Conservation (phyloP, 2,329 filamentous ascomycete species). For the Phyllosticta citriasiana region DNA sequence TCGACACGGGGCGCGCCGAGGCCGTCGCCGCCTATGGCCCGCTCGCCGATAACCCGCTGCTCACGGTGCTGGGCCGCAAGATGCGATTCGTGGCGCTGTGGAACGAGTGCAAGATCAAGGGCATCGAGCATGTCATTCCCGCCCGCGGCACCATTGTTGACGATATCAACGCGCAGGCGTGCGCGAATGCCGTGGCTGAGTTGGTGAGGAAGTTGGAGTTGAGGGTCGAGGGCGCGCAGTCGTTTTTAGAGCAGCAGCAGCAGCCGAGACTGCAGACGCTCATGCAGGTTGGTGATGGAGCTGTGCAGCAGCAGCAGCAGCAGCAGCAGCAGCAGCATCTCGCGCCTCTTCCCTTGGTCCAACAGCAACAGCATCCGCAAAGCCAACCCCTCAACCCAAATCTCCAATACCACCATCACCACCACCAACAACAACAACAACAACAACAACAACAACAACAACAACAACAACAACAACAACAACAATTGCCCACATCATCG, state of each 20-base stretch:
- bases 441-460: not conserved
- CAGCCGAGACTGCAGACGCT: not conserved
- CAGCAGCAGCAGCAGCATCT: not conserved
- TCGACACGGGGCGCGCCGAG: not conserved
- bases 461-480: not conserved
- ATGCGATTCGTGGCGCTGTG: conserved; percentile 6
- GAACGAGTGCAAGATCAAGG: conserved; percentile 8
- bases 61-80: conserved; percentile 6
- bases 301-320: not conserved
- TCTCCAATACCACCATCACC: not conserved
- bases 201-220: not conserved
- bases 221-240: not conserved
- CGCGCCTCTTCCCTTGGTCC: not conserved
- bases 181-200: not conserved
- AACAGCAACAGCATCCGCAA: not conserved
- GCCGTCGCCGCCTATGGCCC: not conserved
- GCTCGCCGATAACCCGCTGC: conserved; percentile 5
- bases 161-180: not conserved
- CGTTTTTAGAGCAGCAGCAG: not conserved
- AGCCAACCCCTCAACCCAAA: too few relatives aligned
- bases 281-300: not conserved
- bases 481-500: not conserved
- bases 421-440: not conserved
- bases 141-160: not conserved
- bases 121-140: not conserved